Evolutionary conservation across 176 grass and related monocot genomes (phyloP).

Genomic region (Avena eriantha): DNA sequence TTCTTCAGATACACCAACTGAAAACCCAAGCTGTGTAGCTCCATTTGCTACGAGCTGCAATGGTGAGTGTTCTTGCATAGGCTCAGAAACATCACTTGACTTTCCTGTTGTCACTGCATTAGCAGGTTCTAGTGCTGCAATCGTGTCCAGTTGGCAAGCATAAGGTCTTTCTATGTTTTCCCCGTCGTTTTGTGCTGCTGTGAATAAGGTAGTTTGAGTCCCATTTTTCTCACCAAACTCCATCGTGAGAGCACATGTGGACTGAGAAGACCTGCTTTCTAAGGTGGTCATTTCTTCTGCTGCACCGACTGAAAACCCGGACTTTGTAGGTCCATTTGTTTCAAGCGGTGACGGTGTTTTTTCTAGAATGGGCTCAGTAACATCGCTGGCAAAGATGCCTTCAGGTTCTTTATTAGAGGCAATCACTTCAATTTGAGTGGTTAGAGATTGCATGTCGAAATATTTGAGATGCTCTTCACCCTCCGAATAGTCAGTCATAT

Average conservation of each 20-base stretch:
- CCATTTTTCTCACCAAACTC: constrained; percentile 32
- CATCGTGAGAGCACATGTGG: constrained; percentile 5
- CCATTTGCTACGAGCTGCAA: constrained; percentile 16
- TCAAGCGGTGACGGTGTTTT: constrained; percentile 7
- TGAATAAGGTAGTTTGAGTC: background rate
- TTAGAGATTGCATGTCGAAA: constrained; percentile 55
- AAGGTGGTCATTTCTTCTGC: constrained; percentile 25
- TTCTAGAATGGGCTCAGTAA: constrained; percentile 40
- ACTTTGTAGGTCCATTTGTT: constrained; percentile 28
- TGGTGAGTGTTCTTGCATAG: constrained; percentile 21
- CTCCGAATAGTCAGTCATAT: constrained; percentile 36
- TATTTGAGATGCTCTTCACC: constrained; percentile 38
- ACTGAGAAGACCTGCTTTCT: constrained; percentile 35
- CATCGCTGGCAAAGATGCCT: constrained; percentile 19
- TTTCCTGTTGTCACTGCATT: constrained; percentile 14
- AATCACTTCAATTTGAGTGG: constrained; percentile 50
- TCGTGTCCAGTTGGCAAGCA: background rate
- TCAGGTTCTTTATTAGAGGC: constrained; percentile 38
- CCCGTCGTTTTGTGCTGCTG: constrained; percentile 11
- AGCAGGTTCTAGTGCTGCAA: constrained; percentile 23
- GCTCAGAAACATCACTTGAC: constrained; percentile 35
- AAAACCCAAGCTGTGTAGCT: constrained; percentile 20
- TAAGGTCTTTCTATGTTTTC: background rate
- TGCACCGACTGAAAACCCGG: constrained; percentile 19
- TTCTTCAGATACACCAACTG: constrained; percentile 34